Evolutionary conservation across 768 basidiomycete genomes (phyloP).

Genomic region (Lyophyllum decastes): DNA sequence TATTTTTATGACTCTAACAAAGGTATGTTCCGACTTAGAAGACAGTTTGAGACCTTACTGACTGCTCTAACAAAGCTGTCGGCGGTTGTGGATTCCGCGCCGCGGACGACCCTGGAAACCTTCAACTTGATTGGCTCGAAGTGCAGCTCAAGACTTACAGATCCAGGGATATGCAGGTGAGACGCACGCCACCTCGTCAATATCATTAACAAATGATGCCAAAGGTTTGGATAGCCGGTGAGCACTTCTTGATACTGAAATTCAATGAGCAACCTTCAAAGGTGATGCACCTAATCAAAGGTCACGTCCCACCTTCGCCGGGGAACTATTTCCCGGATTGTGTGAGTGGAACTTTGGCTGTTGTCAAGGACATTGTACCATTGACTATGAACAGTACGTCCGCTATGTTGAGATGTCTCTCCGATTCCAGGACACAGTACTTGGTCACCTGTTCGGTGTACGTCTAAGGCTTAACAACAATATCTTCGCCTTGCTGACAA

Average conservation of each 20-base stretch:
- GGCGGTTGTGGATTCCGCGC: slow-evolving; percentile 68
- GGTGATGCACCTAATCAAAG: slow-evolving; percentile 31
- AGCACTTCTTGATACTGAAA: slow-evolving; percentile 9
- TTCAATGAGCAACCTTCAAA: neutral
- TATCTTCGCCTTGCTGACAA: slow-evolving; percentile 27
- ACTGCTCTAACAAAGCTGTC: slow-evolving; percentile 52
- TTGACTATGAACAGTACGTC: slow-evolving; percentile 44
- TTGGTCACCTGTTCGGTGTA: slow-evolving; percentile 85
- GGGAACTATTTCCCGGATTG: slow-evolving; percentile 86
- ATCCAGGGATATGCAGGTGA: slow-evolving; percentile 71
- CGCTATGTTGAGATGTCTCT: slow-evolving; percentile 77
- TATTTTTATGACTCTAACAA: slow-evolving; percentile 92
- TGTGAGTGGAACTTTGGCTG: slow-evolving; percentile 44
- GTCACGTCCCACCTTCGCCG: slow-evolving; percentile 85
- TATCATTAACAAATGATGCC: neutral
- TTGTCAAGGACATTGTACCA: slow-evolving; percentile 14
- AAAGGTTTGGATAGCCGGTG: slow-evolving; percentile 50
- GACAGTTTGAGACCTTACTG: slow-evolving; percentile 8
- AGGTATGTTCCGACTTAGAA: slow-evolving; percentile 41
- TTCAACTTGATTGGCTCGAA: slow-evolving; percentile 89
- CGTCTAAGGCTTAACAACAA: slow-evolving; percentile 28
- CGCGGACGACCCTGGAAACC: slow-evolving; percentile 80
- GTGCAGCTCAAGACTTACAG: slow-evolving; percentile 76
- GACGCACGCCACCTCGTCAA: slow-evolving; percentile 17
- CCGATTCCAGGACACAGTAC: slow-evolving; percentile 83